Conservation (phyloP, 768 basidiomycete species). For the Mycena filopes region DNA sequence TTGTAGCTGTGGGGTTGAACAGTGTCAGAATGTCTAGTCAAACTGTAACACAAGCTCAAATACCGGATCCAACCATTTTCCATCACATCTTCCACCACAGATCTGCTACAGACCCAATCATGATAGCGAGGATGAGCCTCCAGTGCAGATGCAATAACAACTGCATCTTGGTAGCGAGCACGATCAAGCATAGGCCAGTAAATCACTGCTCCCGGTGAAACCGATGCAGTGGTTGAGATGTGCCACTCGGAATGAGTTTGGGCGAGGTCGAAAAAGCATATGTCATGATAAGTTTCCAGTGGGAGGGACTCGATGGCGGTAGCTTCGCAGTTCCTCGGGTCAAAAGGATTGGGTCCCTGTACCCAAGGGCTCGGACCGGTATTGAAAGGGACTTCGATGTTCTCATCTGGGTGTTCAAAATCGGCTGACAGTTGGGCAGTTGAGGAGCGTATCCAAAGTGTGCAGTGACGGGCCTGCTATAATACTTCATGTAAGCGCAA, state of each 20-base stretch:
- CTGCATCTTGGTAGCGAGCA: no score
- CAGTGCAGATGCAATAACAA: no score
- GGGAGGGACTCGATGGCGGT: neutral
- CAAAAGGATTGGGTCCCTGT: neutral
- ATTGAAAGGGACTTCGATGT: no score
- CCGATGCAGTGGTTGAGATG: neutral
- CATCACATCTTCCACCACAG: neutral
- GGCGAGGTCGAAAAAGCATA: neutral
- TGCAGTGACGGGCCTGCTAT: neutral
- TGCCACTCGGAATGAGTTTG: neutral
- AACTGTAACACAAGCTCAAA: neutral
- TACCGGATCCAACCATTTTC: constrained; percentile 11
- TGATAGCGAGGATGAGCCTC: neutral
- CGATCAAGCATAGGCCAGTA: neutral
- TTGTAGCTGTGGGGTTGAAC: neutral
- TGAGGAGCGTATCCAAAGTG: neutral
- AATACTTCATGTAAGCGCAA: neutral
- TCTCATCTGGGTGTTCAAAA: neutral
- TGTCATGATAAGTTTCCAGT: neutral
- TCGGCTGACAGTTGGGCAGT: neutral
- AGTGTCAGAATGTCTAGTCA: neutral
- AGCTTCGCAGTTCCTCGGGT: neutral
- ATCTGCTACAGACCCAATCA: neutral
- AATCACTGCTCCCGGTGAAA: neutral
- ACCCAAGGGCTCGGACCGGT: neutral